These are phyloP conservation scores for Hypseocharis bilobata DNA, from an alignment of 441 rosid species.

Conservation along the genomic window DNA sequence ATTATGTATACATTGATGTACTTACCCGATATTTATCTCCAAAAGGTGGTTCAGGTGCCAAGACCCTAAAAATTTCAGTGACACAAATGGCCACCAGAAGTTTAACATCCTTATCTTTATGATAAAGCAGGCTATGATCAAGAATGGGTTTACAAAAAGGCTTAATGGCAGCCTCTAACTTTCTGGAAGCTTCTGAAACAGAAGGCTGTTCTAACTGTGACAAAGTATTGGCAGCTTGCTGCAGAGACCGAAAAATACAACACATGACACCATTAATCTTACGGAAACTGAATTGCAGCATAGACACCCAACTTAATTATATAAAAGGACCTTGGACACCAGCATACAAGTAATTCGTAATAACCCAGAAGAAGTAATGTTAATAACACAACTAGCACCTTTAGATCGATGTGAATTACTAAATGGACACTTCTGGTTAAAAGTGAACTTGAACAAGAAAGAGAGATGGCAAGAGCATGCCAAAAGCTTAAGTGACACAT, in stretches of 20 bases:
- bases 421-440: too few species aligned
- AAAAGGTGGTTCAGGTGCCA: conserved; percentile 78
- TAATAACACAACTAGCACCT: not conserved
- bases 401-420: not conserved
- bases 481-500: too few species aligned
- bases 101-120: conserved; percentile 61
- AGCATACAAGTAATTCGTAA: not conserved
- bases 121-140: conserved; percentile 49
- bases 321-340: not conserved
- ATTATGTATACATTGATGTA: not conserved
- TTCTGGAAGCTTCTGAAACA: conserved; percentile 28
- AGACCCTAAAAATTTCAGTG: conserved; percentile 57
- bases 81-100: conserved; percentile 67
- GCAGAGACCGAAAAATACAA: conserved; percentile 18
- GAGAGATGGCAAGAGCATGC: not conserved
- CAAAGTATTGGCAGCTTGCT: conserved; percentile 58
- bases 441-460: not conserved
- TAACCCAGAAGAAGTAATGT: not conserved
- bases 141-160: conserved; percentile 51
- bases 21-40: conserved; percentile 62
- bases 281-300: not conserved
- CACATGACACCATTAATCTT: not conserved
- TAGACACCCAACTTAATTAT: not conserved
- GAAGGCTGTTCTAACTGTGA: conserved; percentile 65
- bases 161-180: conserved; percentile 35